These are phyloP conservation scores for Mycena capillaripes DNA, from an alignment of 768 basidiomycete genomes.

Conservation along the genomic window DNA sequence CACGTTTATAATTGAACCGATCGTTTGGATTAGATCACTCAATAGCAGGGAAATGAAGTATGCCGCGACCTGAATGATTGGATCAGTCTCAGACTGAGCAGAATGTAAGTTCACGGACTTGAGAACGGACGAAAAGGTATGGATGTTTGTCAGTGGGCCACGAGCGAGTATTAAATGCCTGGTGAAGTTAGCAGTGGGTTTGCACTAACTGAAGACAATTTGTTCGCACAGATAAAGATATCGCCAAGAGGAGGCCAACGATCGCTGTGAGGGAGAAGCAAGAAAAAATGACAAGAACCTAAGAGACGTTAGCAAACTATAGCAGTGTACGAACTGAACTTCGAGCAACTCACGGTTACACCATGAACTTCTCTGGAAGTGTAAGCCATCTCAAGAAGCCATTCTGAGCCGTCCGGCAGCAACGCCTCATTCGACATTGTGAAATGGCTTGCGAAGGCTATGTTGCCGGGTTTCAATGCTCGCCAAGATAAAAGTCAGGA, in stretches of 20 bases:
- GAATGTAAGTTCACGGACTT: constrained; percentile 51
- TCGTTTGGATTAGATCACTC: constrained; percentile 62
- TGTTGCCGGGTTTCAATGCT: too few relatives aligned
- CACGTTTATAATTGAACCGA: constrained; percentile 60
- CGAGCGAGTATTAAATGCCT: constrained; percentile 63
- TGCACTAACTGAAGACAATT: too few relatives aligned
- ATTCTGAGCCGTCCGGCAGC: constrained; percentile 41
- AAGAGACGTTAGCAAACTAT: neutral
- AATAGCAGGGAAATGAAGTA: constrained; percentile 68
- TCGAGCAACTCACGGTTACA: constrained; percentile 48
- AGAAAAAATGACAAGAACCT: constrained; percentile 58
- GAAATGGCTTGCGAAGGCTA: too few relatives aligned
- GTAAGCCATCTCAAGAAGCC: constrained; percentile 42
- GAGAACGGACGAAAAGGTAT: constrained; percentile 69
- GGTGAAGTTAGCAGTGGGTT: constrained; percentile 40
- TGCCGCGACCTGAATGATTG: constrained; percentile 64
- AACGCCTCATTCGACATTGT: constrained; percentile 38
- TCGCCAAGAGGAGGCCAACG: constrained; percentile 53
- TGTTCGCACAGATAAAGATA: constrained; percentile 31
- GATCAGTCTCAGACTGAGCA: constrained; percentile 52
- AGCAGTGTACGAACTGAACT: neutral
- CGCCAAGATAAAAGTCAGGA: too few relatives aligned
- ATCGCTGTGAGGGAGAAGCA: constrained; percentile 58
- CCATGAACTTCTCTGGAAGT: constrained; percentile 43
- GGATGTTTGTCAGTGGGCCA: constrained; percentile 54